Base-by-base conservation (phyloP, 768 basidiomycete genomes). In the Amanita brunnescens region DNA sequence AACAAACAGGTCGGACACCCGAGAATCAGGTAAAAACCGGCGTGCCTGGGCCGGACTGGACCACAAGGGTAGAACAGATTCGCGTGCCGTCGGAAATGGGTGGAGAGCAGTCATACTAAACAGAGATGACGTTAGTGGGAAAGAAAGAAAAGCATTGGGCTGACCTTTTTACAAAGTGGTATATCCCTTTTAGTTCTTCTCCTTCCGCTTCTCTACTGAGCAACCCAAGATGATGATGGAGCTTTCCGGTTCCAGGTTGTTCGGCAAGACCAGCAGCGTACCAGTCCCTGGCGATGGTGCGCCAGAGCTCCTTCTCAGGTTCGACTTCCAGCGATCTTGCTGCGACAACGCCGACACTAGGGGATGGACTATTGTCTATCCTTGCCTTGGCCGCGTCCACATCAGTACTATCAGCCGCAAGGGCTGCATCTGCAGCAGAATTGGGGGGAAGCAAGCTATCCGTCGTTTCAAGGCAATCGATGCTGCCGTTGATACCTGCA, bases 91-190 rank as follows among this genome's bases (percentile, higher is more conserved):
- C 12, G 77, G 66, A 66, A 91, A 97, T 0, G 92, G 86, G 61
- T 94, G 92, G 0, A 89, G 73, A 6, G 91, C 83, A n/a, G 88
- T 90, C 77, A 99, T 81, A 64, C 95, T 98, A 61, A 12, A 48
- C 37, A 54, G 2, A 21, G 18, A 32, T 14, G 6, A 26, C n/a
- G 26, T 35, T 49, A 47, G 12, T n/a, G 39, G 51, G 18, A 47
- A 51, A 16, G 34, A 51, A 20, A 44, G 6, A 44, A 52, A 20
- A 44, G 32, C 26, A 37, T 49, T 57, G 18, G 3, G 64, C 81
- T 38, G 23, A 93, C 94, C 94, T 95, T 69, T 96, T 96, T 6
- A 83, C 79, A 57, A 94, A 97, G 62, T 99, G 96, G 62, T 99
- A 97, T 4, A 96, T 77, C 0, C 84, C 85, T 8, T 87, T 74